Conservation (phyloP, 495 filamentous ascomycete species). For the Tetracladium setigerum region DNA sequence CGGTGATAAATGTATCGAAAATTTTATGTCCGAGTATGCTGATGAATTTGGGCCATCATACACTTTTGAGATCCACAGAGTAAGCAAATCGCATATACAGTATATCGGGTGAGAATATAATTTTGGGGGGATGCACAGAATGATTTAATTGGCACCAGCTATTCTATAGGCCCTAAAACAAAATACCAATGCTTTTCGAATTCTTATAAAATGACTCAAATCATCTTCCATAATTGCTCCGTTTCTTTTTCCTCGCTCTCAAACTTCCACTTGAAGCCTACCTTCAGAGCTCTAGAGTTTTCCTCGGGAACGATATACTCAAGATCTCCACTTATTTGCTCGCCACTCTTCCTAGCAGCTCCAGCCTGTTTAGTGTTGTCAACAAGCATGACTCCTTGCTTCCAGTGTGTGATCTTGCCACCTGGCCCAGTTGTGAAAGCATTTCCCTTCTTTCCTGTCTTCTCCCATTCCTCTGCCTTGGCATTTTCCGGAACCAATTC, state of each 20-base stretch:
- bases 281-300: conserved; percentile 37
- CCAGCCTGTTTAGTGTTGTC: conserved; percentile 28
- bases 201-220: background rate
- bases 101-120: no score
- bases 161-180: no score
- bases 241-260: conserved; percentile 23
- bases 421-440: conserved; percentile 76
- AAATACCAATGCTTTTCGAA: no score
- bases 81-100: no score
- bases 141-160: no score
- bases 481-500: conserved; percentile 36
- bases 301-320: conserved; percentile 38
- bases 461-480: conserved; percentile 27
- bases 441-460: conserved; percentile 35
- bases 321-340: conserved; percentile 35
- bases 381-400: conserved; percentile 58
- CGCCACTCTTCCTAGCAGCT: conserved; percentile 22
- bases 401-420: conserved; percentile 78
- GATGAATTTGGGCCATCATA: no score
- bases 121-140: no score
- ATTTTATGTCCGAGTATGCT: no score
- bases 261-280: conserved; percentile 35
- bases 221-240: conserved; percentile 38
- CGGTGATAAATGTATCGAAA: no score
- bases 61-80: no score